phyloP scores from a whole-genome alignment of 352 stramenopile genomes.

The Aphanomyces cochlioides region DNA sequence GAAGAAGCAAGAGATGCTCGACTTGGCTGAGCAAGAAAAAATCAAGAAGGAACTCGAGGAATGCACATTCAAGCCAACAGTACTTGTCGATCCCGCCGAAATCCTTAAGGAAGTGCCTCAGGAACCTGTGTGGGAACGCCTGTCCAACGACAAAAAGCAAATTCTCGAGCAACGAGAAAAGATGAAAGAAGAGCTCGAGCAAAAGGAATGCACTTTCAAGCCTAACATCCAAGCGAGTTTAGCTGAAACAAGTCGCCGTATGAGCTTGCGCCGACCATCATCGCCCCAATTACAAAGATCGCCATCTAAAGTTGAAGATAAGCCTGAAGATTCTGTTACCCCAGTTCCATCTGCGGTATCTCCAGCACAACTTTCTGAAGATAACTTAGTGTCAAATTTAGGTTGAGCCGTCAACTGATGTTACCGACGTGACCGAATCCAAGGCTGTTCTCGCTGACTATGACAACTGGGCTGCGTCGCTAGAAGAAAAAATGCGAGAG shows the following conservation, averaged over 20 bases:
- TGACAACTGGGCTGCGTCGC: slow-evolving; percentile 45
- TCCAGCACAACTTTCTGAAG: not conserved
- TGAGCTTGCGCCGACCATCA: slow-evolving; percentile 19
- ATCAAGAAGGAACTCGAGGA: slow-evolving; percentile 72
- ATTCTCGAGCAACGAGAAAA: slow-evolving; percentile 74
- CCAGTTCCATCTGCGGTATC: not conserved
- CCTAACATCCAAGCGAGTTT: slow-evolving; percentile 44
- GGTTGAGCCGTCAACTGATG: not conserved
- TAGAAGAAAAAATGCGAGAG: slow-evolving; percentile 53
- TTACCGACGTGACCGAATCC: slow-evolving; percentile 25
- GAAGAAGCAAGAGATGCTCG: slow-evolving; percentile 73
- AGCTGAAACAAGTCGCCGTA: not conserved
- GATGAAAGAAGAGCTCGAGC: slow-evolving; percentile 61
- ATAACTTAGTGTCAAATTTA: not conserved
- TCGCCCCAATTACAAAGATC: slow-evolving; percentile 7
- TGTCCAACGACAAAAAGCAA: slow-evolving; percentile 76
- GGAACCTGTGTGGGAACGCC: slow-evolving; percentile 65
- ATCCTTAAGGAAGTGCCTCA: slow-evolving; percentile 39
- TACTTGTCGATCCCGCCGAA: slow-evolving; percentile 39
- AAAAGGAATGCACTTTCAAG: slow-evolving; percentile 80
- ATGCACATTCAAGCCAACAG: slow-evolving; percentile 74
- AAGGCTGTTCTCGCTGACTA: slow-evolving; percentile 52
- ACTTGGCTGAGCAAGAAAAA: slow-evolving; percentile 59
- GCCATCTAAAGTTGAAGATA: not conserved
- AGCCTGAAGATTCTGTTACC: not conserved